Conservation (phyloP, 176 grass and related monocot genomes). For the Rhipidocladum racemiflorum region DNA sequence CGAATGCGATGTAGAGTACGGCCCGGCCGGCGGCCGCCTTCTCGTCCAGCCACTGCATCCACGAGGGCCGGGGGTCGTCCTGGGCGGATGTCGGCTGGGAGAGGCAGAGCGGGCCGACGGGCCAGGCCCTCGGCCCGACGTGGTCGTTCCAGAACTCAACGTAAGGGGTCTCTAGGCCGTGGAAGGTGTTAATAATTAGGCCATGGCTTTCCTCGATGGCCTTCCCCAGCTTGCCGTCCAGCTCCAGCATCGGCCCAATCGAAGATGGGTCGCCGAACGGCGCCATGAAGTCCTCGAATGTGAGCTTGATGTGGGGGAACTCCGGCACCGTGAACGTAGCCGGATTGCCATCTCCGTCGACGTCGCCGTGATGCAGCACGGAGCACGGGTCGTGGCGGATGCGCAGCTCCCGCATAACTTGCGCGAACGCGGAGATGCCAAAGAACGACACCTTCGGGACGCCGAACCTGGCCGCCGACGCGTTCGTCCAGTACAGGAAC, state of each 20-base stretch:
- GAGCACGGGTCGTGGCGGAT: conserved; percentile 33
- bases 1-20: conserved; percentile 58
- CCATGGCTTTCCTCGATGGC: conserved; percentile 28
- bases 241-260: conserved; percentile 30
- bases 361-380: neutral
- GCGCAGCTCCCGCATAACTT: conserved; percentile 7
- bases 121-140: conserved; percentile 1
- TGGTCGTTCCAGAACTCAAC: conserved; percentile 38
- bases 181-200: conserved; percentile 52
- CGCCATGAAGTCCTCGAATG: conserved; percentile 46
- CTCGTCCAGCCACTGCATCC: conserved; percentile 53
- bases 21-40: conserved; percentile 16
- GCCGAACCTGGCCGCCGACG: conserved; percentile 27
- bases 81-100: neutral
- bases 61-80: neutral
- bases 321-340: conserved; percentile 47
- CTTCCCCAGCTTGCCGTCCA: conserved; percentile 4
- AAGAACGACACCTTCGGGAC: conserved; percentile 40
- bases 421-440: conserved; percentile 52
- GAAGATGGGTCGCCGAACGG: conserved; percentile 56
- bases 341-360: conserved; percentile 3
- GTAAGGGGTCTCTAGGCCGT: conserved; percentile 42
- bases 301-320: conserved; percentile 52
- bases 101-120: conserved; percentile 55
- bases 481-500: conserved; percentile 53